Evolutionary conservation across 108 stramenopile genomes (phyloP).

Genomic region (Nannochloropsis gaditana): DNA sequence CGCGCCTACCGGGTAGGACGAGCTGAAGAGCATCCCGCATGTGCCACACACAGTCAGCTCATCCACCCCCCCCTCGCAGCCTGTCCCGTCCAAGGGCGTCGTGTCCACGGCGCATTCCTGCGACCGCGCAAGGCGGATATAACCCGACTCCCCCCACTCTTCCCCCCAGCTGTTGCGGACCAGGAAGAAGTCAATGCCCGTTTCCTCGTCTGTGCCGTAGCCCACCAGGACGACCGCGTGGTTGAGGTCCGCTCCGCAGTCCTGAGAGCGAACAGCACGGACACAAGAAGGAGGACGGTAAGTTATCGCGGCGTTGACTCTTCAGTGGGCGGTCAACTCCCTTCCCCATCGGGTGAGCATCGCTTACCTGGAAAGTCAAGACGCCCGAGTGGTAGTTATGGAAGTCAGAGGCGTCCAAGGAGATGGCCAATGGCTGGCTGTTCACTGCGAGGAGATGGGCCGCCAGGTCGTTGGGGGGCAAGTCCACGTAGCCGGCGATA

Average conservation of each 20-base stretch:
- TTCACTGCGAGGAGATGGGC: neutral
- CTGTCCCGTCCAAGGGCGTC: conserved; percentile 56
- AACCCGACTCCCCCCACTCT: conserved; percentile 34
- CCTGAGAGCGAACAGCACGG: neutral
- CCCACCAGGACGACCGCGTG: conserved; percentile 38
- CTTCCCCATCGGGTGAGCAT: neutral
- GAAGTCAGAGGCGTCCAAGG: neutral
- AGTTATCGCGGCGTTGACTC: neutral
- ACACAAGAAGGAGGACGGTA: neutral
- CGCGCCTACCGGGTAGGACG: conserved; percentile 56
- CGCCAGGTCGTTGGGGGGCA: conserved; percentile 9
- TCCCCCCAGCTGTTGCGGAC: conserved; percentile 34
- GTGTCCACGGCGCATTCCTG: conserved; percentile 62
- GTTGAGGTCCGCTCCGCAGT: conserved; percentile 26
- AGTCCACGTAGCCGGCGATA: conserved; percentile 3
- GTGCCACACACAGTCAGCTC: conserved; percentile 63
- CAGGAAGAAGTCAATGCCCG: conserved; percentile 27
- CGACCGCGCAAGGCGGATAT: conserved; percentile 24
- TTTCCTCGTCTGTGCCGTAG: conserved; percentile 33
- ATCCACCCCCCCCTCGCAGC: conserved; percentile 57
- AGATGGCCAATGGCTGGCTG: neutral
- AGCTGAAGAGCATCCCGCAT: conserved; percentile 42
- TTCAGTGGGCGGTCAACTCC: conserved; percentile 6
- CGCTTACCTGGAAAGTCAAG: neutral
- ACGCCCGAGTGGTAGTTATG: neutral